Percentiles rank a stretch among this genome's conserved stretches.
phyloP scores from a whole-genome alignment of 805 yeast genomes.

The Nakazawaea holstii region DNA sequence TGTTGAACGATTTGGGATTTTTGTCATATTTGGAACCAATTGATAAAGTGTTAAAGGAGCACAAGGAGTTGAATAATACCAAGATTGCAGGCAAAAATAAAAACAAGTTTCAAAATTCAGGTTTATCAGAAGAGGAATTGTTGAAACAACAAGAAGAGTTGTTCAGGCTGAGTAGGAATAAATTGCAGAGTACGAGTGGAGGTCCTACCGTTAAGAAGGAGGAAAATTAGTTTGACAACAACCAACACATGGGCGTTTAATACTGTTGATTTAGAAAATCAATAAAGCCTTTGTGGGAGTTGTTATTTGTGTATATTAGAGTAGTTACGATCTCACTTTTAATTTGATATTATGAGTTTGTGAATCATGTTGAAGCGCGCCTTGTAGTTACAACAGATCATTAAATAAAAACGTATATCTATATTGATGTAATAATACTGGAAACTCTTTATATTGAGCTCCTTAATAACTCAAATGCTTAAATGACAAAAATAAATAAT shows the following conservation, averaged over 20 bases:
- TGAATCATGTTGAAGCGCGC: too few species aligned
- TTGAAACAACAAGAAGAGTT: conserved; percentile 89
- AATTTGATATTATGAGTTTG: too few species aligned
- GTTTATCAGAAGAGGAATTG: conserved; percentile 87
- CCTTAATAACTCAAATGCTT: background rate
- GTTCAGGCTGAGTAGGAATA: conserved; percentile 48
- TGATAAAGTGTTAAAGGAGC: conserved; percentile 74
- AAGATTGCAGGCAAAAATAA: conserved; percentile 88
- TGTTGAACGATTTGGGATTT: conserved; percentile 83
- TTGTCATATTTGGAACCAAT: conserved; percentile 78
- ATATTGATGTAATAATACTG: too few species aligned
- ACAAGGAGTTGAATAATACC: conserved; percentile 62
- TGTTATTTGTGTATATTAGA: too few species aligned
- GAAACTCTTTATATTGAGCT: background rate
- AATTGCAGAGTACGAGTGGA: conserved; percentile 22
- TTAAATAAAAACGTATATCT: too few species aligned
- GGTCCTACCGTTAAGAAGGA: conserved; percentile 5
- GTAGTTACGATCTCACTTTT: too few species aligned
- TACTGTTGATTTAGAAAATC: background rate
- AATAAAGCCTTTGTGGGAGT: background rate
- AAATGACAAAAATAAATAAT: background rate
- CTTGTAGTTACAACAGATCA: too few species aligned
- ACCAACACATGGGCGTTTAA: background rate
- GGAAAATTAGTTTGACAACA: background rate
- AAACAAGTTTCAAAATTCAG: conserved; percentile 90